Base-by-base conservation (phyloP, 148 eudicot species). In the Chenopodium suecicum region DNA sequence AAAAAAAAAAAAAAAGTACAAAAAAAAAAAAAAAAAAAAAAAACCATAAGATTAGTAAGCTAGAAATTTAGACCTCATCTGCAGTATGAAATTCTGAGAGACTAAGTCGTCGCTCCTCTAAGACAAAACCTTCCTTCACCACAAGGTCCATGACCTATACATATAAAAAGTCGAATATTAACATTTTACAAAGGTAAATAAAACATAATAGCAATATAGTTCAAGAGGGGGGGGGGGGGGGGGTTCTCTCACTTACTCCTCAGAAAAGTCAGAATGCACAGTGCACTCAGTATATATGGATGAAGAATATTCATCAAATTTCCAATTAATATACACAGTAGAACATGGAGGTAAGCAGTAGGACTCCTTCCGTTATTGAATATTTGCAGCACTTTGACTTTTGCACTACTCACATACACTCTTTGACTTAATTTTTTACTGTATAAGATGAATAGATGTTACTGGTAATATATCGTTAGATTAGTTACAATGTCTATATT, bases 1-100 rank as follows among this genome's bases (percentile, higher is more conserved):
- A 27, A 27, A 27, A 27, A 27, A 27, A 27, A 27, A 27, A 0
- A 34, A 34, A 34, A 2, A 34, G 0, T 25, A 25, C 0, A 27
- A 27, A 27, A 27, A 27, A 27, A 0, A 34, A 34, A 34, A 2
- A 34, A 37, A 37, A 4, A 50, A 50, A 9, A 13, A 65, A 9
- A 25, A 23, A 7, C 2, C 31, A 65, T 14, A 27, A 25, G 32
- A 67, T 27, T 37, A 75, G 27, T 14, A 74, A 77, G 20, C 52
- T 14, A 41, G 60, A 65, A 73, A 83, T 31, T 31, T 22, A 73
- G 27, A 95, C 99, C 99, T 96, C 99, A 85, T 96, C 97, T 66
- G 99, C 99, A 46, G 91, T 89, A 82, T 96, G 99, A 75, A 96
- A 92, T 84, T 96, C 99, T 60, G 99, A 92, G 31, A 96, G 88